These are phyloP conservation scores for Termitomyces sp. DNA, from an alignment of 768 basidiomycete species.

Conservation along the genomic window DNA sequence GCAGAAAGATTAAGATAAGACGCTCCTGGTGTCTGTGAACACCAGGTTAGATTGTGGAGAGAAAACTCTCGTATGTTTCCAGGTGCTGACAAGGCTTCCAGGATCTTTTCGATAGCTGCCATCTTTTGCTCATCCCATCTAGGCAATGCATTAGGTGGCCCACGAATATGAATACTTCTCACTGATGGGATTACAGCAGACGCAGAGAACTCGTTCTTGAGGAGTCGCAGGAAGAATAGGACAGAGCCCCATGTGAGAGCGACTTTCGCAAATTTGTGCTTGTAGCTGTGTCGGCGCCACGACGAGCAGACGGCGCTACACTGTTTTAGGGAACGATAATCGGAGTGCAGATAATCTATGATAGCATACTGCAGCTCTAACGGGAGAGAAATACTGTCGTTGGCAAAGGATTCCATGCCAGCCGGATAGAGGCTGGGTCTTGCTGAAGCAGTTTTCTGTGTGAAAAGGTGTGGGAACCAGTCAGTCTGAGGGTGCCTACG, in stretches of 20 bases:
- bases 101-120: conserved; percentile 1
- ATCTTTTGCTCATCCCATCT: conserved; percentile 7
- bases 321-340: conserved; percentile 10
- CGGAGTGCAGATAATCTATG: conserved; percentile 17
- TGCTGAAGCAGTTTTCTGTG: not conserved
- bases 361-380: conserved; percentile 21
- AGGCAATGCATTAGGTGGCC: conserved; percentile 1
- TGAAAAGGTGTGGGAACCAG: not conserved
- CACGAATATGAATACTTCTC: conserved; percentile 10
- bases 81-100: not conserved
- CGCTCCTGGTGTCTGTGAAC: not conserved
- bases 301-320: conserved; percentile 18
- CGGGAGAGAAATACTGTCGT: conserved; percentile 10
- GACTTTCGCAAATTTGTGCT: conserved; percentile 16
- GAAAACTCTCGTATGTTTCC: not conserved
- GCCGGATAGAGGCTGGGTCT: not conserved
- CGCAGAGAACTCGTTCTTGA: conserved; percentile 16
- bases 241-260: conserved; percentile 14
- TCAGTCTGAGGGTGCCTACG: not conserved
- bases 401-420: not conserved
- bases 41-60: conserved; percentile 3
- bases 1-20: not conserved
- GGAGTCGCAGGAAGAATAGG: conserved; percentile 11
- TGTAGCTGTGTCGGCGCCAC: conserved; percentile 21
- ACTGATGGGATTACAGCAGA: conserved; percentile 17